Evolutionary conservation across 331 rosid species (phyloP), one percentile per base, ranked within the genome.

Genomic region (Acacia pycnantha): DNA sequence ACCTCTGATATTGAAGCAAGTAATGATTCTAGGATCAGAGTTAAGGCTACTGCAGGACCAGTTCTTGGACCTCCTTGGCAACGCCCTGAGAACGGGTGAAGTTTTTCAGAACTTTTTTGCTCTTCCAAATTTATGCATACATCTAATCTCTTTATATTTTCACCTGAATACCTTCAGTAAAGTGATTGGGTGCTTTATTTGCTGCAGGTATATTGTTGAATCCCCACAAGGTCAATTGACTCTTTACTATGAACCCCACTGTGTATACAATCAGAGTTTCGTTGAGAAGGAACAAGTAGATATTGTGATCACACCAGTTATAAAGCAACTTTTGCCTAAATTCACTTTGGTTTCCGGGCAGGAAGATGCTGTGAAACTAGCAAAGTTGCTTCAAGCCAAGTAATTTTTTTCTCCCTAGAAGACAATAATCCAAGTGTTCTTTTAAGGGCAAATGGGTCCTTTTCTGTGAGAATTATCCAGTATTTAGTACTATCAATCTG

Each of bases 11-110:
- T 92, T 83, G 94, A 93, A 86, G 88, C 91, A 86, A 86, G 84
- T 59, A 62, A 79, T 73, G 96, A 96, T 83, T 88, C 87, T 33
- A 81, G 85, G 81, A 79, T 92, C 77, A 80, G 78, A 78, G 87
- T 95, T 48, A 87, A 82, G 85, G 98, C 98, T 72, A 95, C 98
- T 18, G 93, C 91, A 40, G 98, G 98, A 79, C 97, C 98, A 66
- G 93, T 93, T 81, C 94, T 95, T 68, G 98, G 98, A 87, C 98
- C 98, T 85, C 98, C 98, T 50, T 93, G 98, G 98, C 98, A 93
- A 88, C 91, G 94, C 73, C 97, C 98, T 31, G 97, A 95, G 81
- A 95, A 95, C 41, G 98, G 98, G 98, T 95, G 90, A 80, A 77
- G 46, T 66, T 66, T 85, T 70, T 83, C 47, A 3, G 12, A 53